Conservation (phyloP, 345 rosid genomes). For the Diplotaxis tenuifolia region DNA sequence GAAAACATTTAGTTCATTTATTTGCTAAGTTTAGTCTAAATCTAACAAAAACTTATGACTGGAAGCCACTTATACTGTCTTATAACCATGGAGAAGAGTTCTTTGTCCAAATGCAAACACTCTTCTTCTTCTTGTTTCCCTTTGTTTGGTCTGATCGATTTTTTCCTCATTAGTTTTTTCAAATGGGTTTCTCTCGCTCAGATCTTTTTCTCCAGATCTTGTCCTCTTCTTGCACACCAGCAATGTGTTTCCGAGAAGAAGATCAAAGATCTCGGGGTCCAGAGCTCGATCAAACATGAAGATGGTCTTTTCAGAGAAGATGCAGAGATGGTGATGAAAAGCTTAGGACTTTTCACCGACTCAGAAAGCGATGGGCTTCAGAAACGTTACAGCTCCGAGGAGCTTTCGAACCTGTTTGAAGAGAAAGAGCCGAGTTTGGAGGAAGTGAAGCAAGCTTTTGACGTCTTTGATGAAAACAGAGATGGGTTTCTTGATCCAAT, state of each 20-base stretch:
- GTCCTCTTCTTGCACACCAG: slow-evolving; percentile 37
- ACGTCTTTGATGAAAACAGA: slow-evolving; percentile 72
- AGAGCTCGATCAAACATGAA: slow-evolving; percentile 22
- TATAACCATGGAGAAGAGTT: slow-evolving; percentile 40
- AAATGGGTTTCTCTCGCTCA: slow-evolving; percentile 28
- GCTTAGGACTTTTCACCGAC: slow-evolving; percentile 48
- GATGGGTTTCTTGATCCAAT: slow-evolving; percentile 72
- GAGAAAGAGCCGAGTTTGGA: slow-evolving; percentile 78
- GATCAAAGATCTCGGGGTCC: slow-evolving; percentile 34
- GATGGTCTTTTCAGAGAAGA: slow-evolving; percentile 47
- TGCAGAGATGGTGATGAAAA: slow-evolving; percentile 63
- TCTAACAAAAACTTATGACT: slow-evolving; percentile 16
- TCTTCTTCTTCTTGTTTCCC: slow-evolving; percentile 14
- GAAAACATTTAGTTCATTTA: slow-evolving; percentile 18
- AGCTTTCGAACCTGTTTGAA: slow-evolving; percentile 56
- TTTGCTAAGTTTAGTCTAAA: slow-evolving; percentile 6
- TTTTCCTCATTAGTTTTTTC: slow-evolving; percentile 34
- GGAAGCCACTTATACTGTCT: slow-evolving; percentile 8
- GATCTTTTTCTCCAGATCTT: slow-evolving; percentile 40
- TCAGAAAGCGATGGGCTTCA: slow-evolving; percentile 44
- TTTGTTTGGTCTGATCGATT: slow-evolving; percentile 31
- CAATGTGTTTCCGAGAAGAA: slow-evolving; percentile 24
- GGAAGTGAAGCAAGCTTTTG: slow-evolving; percentile 73
- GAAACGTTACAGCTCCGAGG: slow-evolving; percentile 37
- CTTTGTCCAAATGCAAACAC: slow-evolving; percentile 14